Conservation (phyloP, 2,329 filamentous ascomycete genomes). For the Dothideomycetidae sp. region DNA sequence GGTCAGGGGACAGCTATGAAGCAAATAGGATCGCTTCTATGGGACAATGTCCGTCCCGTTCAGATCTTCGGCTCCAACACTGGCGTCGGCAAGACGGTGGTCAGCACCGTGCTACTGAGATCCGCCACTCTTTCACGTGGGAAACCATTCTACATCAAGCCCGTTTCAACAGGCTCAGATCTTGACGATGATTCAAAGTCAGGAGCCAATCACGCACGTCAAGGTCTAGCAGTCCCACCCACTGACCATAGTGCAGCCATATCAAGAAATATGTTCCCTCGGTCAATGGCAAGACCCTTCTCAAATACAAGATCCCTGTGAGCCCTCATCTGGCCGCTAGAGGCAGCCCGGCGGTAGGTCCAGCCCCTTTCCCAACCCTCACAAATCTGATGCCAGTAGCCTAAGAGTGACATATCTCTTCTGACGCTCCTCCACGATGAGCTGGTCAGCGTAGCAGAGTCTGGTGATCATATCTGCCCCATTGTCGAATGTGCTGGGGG, state of each 20-base stretch:
- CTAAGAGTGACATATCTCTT: conserved; percentile 15
- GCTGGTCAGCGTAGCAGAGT: conserved; percentile 37
- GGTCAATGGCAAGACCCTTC: conserved; percentile 39
- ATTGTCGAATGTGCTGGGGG: conserved; percentile 73
- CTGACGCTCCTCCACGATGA: conserved; percentile 30
- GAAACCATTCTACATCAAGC: conserved; percentile 52
- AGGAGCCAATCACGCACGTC: conserved; percentile 6
- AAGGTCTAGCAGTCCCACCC: too few species aligned
- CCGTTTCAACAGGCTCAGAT: conserved; percentile 60
- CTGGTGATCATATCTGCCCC: neutral
- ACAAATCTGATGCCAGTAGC: conserved; percentile 1
- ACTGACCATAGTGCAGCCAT: conserved; percentile 1
- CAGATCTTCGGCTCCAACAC: conserved; percentile 78
- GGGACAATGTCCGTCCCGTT: conserved; percentile 52
- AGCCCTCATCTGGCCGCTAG: conserved; percentile 64
- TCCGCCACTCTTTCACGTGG: conserved; percentile 35
- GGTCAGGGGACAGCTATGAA: conserved; percentile 21
- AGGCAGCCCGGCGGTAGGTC: conserved; percentile 1
- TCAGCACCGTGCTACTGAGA: conserved; percentile 49
- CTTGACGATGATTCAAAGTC: conserved; percentile 50
- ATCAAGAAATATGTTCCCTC: neutral
- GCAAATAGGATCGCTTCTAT: conserved; percentile 47
- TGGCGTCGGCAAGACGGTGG: conserved; percentile 70
- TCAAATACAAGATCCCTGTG: conserved; percentile 58
- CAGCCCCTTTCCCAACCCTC: neutral